A percentile compares a stretch with the other conserved stretches of the same genome.
phyloP scores from a whole-genome alignment of 345 rosid species.

The Aethionema arabicum region DNA sequence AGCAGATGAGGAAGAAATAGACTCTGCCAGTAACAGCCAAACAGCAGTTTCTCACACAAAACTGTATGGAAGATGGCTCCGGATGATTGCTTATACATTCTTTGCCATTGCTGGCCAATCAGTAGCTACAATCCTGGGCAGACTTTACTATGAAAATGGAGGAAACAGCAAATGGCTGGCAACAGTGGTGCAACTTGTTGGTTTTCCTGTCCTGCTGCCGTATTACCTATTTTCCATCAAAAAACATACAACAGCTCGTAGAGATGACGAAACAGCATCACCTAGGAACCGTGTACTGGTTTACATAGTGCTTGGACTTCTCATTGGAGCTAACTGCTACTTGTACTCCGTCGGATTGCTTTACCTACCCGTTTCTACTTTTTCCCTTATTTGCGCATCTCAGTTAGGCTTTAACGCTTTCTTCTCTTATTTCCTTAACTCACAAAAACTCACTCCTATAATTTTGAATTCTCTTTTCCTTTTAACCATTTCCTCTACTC shows the following conservation, averaged over 20 bases:
- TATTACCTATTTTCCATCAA: slow-evolving; percentile 35
- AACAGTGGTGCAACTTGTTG: slow-evolving; percentile 45
- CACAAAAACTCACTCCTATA: slow-evolving; percentile 51
- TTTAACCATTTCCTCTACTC: slow-evolving; percentile 55
- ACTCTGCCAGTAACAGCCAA: slow-evolving; percentile 17
- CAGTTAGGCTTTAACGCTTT: slow-evolving; percentile 57
- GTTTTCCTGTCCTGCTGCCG: slow-evolving; percentile 57
- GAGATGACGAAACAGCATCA: slow-evolving; percentile 23
- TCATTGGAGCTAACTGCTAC: slow-evolving; percentile 35
- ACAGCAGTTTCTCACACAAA: slow-evolving; percentile 24
- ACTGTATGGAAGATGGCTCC: slow-evolving; percentile 42
- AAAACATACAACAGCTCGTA: slow-evolving; percentile 21
- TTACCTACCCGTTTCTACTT: slow-evolving; percentile 63
- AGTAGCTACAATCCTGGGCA: slow-evolving; percentile 46
- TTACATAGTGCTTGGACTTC: slow-evolving; percentile 44
- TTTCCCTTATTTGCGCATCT: slow-evolving; percentile 52
- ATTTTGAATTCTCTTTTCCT: slow-evolving; percentile 50
- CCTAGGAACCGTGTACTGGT: slow-evolving; percentile 28
- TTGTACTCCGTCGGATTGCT: slow-evolving; percentile 49
- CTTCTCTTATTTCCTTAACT: slow-evolving; percentile 54
- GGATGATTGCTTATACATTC: slow-evolving; percentile 34
- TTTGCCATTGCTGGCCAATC: slow-evolving; percentile 48
- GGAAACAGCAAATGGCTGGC: slow-evolving; percentile 62
- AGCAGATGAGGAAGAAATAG: slow-evolving; percentile 17
- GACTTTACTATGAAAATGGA: slow-evolving; percentile 53